Evolutionary conservation across 2,329 filamentous ascomycete genomes (phyloP), one percentile per base, ranked within the genome.

Genomic region (Colletotrichum sp.): DNA sequence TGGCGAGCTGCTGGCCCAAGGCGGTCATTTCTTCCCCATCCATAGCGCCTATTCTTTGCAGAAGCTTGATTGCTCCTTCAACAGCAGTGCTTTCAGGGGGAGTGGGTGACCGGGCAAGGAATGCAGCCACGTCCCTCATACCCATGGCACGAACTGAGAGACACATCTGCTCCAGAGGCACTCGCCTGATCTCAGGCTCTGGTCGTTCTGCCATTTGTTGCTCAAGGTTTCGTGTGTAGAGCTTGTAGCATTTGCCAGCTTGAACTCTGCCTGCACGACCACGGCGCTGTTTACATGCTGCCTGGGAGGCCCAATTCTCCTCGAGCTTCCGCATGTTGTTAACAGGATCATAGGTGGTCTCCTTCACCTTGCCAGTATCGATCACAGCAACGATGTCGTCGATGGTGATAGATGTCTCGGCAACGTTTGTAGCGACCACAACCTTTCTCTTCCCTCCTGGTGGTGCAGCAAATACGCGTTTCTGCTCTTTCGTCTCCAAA

Each of bases 351-450:
- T 96, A 99, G 82, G 95, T 96, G 0, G 96, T 99, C 85, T 99
- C 96, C 82, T 99, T 99, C 76, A 99, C 97, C 69, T 95, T 93
- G 32, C 97, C 97, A 13, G 94, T 97, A 83, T 99, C 97, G 78
- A 99, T 96, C 62, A 99, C 97, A 3, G 95, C 96, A 4, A 99
- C 95, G 69, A 99, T 95, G 82, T 99, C 97, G 82, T 98, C 96
- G 76, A 99, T 99, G 0, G 97, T 99, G 83, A 99, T 99, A 3
- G 97, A 99, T 0, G 97, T 99, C 84, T 99, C 97, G 3, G 97
- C 97, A 4, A 99, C 96, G 81, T 99, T 99, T 60, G 97, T 99
- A 1, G 97, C 95, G 8, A 96, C 95, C 39, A 99, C 95, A 15
- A 99, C 92, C 85, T 99, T 99, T 44, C 97, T 91, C 85, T 95